These are phyloP conservation scores for Blastobotrys robertii DNA, from an alignment of 805 yeast genomes.

Conservation along the genomic window DNA sequence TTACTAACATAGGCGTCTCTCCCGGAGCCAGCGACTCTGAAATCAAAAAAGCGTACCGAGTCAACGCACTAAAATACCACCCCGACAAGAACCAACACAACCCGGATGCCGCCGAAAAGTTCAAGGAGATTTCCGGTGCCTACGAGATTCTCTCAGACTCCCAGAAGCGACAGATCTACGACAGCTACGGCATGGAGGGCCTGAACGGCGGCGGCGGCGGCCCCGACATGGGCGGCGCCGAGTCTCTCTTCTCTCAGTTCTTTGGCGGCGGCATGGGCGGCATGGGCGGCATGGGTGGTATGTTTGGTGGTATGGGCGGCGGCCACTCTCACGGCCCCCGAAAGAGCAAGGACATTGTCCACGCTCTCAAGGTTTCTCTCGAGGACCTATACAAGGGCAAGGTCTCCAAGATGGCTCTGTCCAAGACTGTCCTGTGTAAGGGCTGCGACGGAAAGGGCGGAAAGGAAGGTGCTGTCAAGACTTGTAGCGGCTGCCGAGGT, in stretches of 20 bases:
- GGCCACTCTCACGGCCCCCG: constrained; percentile 72
- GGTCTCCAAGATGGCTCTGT: constrained; percentile 85
- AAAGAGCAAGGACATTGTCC: constrained; percentile 85
- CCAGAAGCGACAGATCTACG: constrained; percentile 83
- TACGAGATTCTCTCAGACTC: constrained; percentile 81
- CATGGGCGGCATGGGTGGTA: constrained; percentile 29
- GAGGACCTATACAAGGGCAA: constrained; percentile 94
- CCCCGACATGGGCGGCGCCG: constrained; percentile 61
- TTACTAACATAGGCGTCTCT: constrained; percentile 32
- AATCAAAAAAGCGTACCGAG: constrained; percentile 71
- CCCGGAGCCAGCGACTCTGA: constrained; percentile 44
- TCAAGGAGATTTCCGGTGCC: constrained; percentile 83
- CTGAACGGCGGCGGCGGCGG: constrained; percentile 62
- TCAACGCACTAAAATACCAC: constrained; percentile 64
- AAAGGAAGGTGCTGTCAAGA: constrained; percentile 78
- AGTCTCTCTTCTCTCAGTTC: constrained; percentile 71
- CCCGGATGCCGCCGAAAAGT: constrained; percentile 87
- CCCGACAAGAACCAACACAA: constrained; percentile 70
- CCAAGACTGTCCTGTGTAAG: constrained; percentile 83
- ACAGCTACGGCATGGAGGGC: constrained; percentile 90
- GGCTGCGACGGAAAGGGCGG: constrained; percentile 95
- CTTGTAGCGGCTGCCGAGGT: constrained; percentile 84
- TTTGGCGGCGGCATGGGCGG: constrained; percentile 54
- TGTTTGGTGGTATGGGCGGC: constrained; percentile 41
- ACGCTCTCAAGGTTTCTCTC: constrained; percentile 71